Conservation (phyloP, 1,284 basidiomycete genomes). For the Cryptococcus wingfieldii region DNA sequence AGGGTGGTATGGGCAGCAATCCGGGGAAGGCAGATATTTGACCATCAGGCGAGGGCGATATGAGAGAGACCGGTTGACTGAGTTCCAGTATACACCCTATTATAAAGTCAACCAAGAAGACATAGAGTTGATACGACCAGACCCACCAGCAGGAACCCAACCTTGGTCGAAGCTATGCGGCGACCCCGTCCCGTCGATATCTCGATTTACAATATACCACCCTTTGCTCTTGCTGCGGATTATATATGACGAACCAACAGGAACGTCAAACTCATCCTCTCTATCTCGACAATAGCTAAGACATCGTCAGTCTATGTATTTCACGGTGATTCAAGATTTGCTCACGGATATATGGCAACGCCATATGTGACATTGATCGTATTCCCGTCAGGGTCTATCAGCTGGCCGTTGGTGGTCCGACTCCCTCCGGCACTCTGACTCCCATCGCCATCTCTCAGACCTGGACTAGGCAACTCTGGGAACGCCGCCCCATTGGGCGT, state of each 20-base stretch:
- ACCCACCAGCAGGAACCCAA: conserved; percentile 72
- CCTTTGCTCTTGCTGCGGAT: conserved; percentile 90
- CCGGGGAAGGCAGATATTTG: conserved; percentile 33
- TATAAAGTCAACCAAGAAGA: background rate
- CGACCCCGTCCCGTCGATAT: conserved; percentile 75
- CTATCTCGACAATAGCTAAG: conserved; percentile 88
- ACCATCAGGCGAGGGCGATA: conserved; percentile 28
- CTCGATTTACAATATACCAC: conserved; percentile 98
- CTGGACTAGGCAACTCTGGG: conserved; percentile 44
- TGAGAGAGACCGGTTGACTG: conserved; percentile 60
- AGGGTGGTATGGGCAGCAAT: conserved; percentile 66
- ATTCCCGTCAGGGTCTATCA: conserved; percentile 41
- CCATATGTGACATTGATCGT: conserved; percentile 48
- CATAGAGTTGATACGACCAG: background rate
- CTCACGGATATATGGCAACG: conserved; percentile 52
- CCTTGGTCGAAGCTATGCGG: conserved; percentile 69
- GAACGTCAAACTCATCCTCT: conserved; percentile 96
- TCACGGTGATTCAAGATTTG: background rate
- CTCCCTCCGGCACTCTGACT: background rate
- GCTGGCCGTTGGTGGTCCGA: conserved; percentile 8
- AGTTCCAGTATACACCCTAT: conserved; percentile 87
- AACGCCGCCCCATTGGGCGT: conserved; percentile 34
- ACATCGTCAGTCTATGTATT: background rate
- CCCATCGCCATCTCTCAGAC: conserved; percentile 25
- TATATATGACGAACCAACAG: conserved; percentile 87